These are phyloP conservation scores for Verticillium nonalfalfae DNA, from an alignment of 2,329 filamentous ascomycete species.

Conservation along the genomic window DNA sequence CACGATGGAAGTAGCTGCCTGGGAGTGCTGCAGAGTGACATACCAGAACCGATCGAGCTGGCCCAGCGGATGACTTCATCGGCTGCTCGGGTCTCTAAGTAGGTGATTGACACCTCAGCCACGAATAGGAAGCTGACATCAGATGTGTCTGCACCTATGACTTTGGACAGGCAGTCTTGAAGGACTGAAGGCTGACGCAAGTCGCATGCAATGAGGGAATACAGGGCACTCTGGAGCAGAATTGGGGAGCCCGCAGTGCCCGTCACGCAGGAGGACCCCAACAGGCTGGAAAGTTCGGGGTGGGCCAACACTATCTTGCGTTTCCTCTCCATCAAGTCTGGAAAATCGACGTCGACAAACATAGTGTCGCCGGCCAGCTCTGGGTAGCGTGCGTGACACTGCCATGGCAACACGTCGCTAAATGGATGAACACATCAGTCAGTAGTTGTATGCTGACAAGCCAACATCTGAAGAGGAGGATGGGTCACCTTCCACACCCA, in stretches of 20 bases:
- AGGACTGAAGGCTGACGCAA: constrained; percentile 61
- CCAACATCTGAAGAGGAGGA: not conserved
- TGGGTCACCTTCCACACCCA: constrained; percentile 79
- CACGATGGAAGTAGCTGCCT: not conserved
- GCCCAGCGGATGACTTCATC: constrained; percentile 75
- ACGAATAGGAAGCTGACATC: constrained; percentile 67
- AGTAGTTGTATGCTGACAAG: not conserved
- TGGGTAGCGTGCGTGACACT: constrained; percentile 64
- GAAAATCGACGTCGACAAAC: constrained; percentile 85
- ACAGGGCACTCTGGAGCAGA: constrained; percentile 60
- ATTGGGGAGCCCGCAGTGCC: constrained; percentile 39
- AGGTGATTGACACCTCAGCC: constrained; percentile 86
- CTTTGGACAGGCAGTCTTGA: constrained; percentile 48
- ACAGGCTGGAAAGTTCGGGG: constrained; percentile 42
- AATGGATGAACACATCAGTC: not conserved
- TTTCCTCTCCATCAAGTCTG: constrained; percentile 71
- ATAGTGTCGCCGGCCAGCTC: constrained; percentile 48
- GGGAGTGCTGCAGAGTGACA: constrained; percentile 13
- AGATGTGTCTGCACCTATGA: constrained; percentile 43
- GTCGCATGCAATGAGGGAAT: constrained; percentile 77
- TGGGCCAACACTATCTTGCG: constrained; percentile 59
- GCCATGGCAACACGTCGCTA: constrained; percentile 83
- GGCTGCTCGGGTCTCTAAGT: constrained; percentile 71
- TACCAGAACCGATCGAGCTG: constrained; percentile 62
- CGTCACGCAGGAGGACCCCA: constrained; percentile 33